phyloP scores from a whole-genome alignment of 2,329 filamentous ascomycete species.

The Fusarium vanettenii region DNA sequence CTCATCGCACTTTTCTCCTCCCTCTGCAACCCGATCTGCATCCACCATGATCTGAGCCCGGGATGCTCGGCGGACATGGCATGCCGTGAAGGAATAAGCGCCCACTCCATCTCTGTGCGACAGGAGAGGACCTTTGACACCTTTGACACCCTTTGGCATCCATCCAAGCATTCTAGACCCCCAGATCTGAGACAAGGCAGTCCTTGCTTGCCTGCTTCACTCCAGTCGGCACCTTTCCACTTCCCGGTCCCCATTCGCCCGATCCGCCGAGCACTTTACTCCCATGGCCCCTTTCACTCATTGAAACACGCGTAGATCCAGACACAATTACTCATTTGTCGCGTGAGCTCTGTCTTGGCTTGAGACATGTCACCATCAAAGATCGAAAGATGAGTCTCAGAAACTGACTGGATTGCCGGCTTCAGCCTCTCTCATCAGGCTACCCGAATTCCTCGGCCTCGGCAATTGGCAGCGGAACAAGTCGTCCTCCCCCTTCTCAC shows the following conservation, averaged over 20 bases:
- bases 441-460: slow-evolving; percentile 3
- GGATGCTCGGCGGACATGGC: not conserved
- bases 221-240: slow-evolving; percentile 4
- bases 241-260: slow-evolving; percentile 9
- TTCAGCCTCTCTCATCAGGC: not conserved
- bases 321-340: not conserved
- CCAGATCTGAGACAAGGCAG: not conserved
- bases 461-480: not conserved
- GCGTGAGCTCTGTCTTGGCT: slow-evolving; percentile 7
- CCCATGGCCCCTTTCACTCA: not conserved
- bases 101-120: not conserved
- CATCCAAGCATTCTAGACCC: not conserved
- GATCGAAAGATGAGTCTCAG: slow-evolving; percentile 21
- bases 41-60: not conserved
- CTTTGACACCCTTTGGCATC: not conserved
- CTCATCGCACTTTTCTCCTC: not conserved
- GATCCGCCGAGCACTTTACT: slow-evolving; percentile 15
- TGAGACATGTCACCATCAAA: slow-evolving; percentile 20
- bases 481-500: not conserved
- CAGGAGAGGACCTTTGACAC: not conserved
- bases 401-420: not conserved
- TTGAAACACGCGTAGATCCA: not conserved
- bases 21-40: not conserved
- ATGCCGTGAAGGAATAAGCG: slow-evolving; percentile 5
- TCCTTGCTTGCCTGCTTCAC: not conserved